phyloP scores from a whole-genome alignment of 257 asterid genomes.

The Solanum phureja region DNA sequence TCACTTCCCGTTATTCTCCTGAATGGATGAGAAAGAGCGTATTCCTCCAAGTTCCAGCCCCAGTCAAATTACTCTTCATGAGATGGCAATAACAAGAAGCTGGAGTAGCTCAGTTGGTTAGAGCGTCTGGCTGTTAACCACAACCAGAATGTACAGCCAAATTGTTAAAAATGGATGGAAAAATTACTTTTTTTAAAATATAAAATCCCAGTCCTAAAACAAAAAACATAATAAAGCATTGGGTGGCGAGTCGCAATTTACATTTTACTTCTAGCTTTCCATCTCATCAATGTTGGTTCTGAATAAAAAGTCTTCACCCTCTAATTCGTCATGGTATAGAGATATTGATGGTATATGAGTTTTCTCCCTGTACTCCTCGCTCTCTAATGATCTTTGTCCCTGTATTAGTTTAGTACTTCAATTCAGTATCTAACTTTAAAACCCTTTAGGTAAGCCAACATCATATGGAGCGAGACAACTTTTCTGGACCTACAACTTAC shows the following conservation, averaged over 20 bases:
- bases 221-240: neutral
- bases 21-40: too few species aligned
- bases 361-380: slow-evolving; percentile 13
- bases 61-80: neutral
- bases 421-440: neutral
- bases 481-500: slow-evolving; percentile 17
- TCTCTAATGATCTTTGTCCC: slow-evolving; percentile 56
- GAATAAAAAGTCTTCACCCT: slow-evolving; percentile 66
- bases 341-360: slow-evolving; percentile 31
- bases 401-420: slow-evolving; percentile 22
- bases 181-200: neutral
- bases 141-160: neutral
- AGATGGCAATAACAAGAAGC: neutral
- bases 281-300: slow-evolving; percentile 55
- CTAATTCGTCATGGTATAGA: slow-evolving; percentile 77
- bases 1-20: too few species aligned
- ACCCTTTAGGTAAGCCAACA: neutral
- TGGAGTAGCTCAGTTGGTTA: slow-evolving; percentile 32
- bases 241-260: neutral
- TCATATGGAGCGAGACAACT: neutral
- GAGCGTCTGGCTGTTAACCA: slow-evolving; percentile 16
- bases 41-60: too few species aligned
- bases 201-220: neutral
- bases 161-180: neutral
- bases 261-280: slow-evolving; percentile 11